Conservation (phyloP, 1,284 basidiomycete genomes). For the Phenoliferia sp. region DNA sequence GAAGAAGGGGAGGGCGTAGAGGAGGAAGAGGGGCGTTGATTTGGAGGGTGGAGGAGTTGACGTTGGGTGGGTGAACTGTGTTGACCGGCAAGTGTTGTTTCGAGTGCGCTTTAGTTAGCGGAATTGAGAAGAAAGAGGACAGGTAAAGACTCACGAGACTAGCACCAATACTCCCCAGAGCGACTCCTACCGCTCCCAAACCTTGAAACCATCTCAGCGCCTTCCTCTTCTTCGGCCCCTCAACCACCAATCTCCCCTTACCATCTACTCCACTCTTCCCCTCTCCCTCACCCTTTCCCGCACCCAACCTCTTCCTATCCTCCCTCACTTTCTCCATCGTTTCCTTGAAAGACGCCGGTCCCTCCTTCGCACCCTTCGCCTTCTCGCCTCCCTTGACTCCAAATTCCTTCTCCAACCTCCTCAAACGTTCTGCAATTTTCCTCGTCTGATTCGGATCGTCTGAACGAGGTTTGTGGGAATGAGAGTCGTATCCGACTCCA, state of each 20-base stretch:
- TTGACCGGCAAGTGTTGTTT: background rate
- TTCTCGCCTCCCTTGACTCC: background rate
- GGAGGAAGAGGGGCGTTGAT: background rate
- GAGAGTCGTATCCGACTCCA: constrained; percentile 9
- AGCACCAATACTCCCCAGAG: background rate
- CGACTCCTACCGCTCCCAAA: background rate
- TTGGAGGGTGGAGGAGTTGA: background rate
- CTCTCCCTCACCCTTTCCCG: background rate
- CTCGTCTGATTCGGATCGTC: background rate
- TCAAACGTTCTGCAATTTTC: background rate
- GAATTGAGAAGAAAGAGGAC: no score
- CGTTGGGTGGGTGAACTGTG: constrained; percentile 6
- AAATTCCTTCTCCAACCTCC: constrained; percentile 5
- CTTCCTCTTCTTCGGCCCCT: background rate
- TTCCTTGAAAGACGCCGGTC: background rate
- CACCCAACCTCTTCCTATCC: background rate
- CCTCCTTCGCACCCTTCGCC: background rate
- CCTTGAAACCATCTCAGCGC: constrained; percentile 10
- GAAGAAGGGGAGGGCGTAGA: constrained; percentile 16
- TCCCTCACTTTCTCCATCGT: constrained; percentile 1
- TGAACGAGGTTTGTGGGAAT: background rate
- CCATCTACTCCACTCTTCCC: background rate
- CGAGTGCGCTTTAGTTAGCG: background rate
- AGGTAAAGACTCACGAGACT: background rate
- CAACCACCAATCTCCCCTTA: constrained; percentile 6